Evolutionary conservation across 208 protist genomes (phyloP).

Genomic region (Crithidia expoeki): DNA sequence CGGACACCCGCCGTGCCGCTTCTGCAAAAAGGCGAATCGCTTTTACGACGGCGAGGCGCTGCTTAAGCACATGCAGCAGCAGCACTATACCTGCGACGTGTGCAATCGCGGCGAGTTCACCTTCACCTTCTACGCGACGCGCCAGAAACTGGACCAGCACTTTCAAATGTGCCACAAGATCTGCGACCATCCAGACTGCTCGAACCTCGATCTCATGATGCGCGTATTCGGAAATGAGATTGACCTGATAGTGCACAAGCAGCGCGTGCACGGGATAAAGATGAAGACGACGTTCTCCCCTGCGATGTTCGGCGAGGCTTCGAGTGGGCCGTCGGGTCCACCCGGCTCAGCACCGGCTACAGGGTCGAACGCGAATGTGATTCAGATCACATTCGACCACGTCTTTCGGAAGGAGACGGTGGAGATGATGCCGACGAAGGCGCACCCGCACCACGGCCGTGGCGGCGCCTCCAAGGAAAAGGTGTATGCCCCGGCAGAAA

Average conservation of each 20-base stretch:
- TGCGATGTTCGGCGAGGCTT: conserved; percentile 15
- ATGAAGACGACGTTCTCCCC: conserved; percentile 37
- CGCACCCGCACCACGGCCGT: conserved; percentile 30
- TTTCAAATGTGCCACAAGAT: conserved; percentile 76
- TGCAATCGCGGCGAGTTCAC: conserved; percentile 84
- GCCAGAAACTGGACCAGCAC: conserved; percentile 76
- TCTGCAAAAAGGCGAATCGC: conserved; percentile 51
- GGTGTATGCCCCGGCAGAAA: conserved; percentile 35
- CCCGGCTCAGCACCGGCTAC: conserved; percentile 39
- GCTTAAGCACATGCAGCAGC: conserved; percentile 87
- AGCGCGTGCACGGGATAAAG: conserved; percentile 73
- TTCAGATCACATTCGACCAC: conserved; percentile 84
- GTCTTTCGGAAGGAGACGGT: conserved; percentile 60
- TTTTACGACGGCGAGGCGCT: conserved; percentile 89
- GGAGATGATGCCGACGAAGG: conserved; percentile 56
- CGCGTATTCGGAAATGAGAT: conserved; percentile 85
- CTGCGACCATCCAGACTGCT: conserved; percentile 89
- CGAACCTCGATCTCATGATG: conserved; percentile 74
- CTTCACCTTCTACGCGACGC: conserved; percentile 86
- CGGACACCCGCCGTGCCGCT: conserved; percentile 84
- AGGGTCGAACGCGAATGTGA: conserved; percentile 61
- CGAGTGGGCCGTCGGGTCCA: conserved; percentile 12
- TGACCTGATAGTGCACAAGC: conserved; percentile 79
- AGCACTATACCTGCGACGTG: conserved; percentile 90
- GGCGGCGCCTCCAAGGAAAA: conserved; percentile 16